A percentile compares a stretch with the other conserved stretches of the same genome.
These are phyloP conservation scores for Jaltomata sinuosa DNA, from an alignment of 257 asterid genomes.

Conservation along the genomic window DNA sequence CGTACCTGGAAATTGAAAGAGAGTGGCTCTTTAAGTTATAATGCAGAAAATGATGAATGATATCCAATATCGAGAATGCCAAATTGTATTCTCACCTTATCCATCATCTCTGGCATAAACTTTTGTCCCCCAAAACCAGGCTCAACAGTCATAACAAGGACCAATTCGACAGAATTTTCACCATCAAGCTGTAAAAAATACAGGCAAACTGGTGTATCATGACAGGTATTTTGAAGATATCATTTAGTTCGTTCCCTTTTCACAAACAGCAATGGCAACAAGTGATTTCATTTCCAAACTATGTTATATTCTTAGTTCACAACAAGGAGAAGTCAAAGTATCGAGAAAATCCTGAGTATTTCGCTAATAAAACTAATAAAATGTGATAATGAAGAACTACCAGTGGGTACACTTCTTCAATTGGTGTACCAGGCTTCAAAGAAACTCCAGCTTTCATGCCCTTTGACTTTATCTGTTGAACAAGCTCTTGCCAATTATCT, in stretches of 20 bases:
- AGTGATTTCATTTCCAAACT: neutral
- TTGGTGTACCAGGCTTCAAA: slow-evolving; percentile 78
- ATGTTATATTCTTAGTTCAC: neutral
- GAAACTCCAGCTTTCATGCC: slow-evolving; percentile 90
- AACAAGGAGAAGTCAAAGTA: neutral
- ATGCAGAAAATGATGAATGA: neutral
- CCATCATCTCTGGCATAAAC: slow-evolving; percentile 92
- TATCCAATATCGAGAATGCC: neutral
- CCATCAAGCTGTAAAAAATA: slow-evolving; percentile 46
- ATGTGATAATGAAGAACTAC: slow-evolving; percentile 23
- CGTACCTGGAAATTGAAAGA: slow-evolving; percentile 39
- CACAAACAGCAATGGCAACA: neutral
- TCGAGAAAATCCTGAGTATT: neutral
- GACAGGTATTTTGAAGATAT: neutral
- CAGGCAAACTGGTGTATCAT: neutral
- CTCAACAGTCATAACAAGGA: slow-evolving; percentile 92
- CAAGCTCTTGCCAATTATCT: slow-evolving; percentile 91
- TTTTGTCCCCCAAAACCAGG: slow-evolving; percentile 99
- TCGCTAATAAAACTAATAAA: neutral
- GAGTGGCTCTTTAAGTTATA: neutral
- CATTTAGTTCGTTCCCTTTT: neutral
- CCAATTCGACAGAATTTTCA: slow-evolving; percentile 66
- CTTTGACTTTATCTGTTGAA: slow-evolving; percentile 59
- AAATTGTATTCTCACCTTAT: slow-evolving; percentile 44
- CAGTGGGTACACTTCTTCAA: slow-evolving; percentile 81